phyloP scores from a whole-genome alignment of 2,329 filamentous ascomycete genomes.

The Diatrype stigma region DNA sequence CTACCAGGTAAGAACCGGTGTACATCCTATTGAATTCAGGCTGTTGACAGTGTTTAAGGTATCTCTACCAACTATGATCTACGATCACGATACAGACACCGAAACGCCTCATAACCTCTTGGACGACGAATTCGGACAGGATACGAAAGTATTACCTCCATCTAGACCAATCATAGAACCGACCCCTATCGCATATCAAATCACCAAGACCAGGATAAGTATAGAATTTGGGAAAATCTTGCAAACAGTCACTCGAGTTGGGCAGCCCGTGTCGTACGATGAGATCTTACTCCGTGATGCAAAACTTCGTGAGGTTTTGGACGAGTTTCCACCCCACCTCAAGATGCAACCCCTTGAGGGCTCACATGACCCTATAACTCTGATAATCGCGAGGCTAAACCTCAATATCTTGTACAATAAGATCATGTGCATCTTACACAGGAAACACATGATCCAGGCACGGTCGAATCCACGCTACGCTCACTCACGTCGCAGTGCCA shows the following conservation, averaged over 20 bases:
- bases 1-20: constrained; percentile 54
- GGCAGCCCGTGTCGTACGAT: constrained; percentile 56
- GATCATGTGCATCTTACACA: constrained; percentile 82
- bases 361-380: constrained; percentile 73
- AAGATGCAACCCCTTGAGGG: constrained; percentile 72
- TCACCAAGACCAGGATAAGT: constrained; percentile 65
- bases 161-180: constrained; percentile 65
- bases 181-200: constrained; percentile 76
- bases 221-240: constrained; percentile 69
- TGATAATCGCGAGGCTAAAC: constrained; percentile 81
- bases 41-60: constrained; percentile 30
- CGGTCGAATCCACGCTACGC: constrained; percentile 75
- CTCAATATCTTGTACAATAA: constrained; percentile 85
- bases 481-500: constrained; percentile 77
- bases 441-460: constrained; percentile 78
- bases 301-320: constrained; percentile 56
- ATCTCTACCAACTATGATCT: constrained; percentile 64
- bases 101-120: constrained; percentile 73
- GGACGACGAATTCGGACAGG: constrained; percentile 73
- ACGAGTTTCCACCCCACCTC: constrained; percentile 75
- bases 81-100: constrained; percentile 70
- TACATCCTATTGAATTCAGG: neutral
- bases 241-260: constrained; percentile 56
- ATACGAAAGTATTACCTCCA: constrained; percentile 62
- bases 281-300: constrained; percentile 60